phyloP scores from a whole-genome alignment of 345 rosid species.

The Pseudoturritis turrita region DNA sequence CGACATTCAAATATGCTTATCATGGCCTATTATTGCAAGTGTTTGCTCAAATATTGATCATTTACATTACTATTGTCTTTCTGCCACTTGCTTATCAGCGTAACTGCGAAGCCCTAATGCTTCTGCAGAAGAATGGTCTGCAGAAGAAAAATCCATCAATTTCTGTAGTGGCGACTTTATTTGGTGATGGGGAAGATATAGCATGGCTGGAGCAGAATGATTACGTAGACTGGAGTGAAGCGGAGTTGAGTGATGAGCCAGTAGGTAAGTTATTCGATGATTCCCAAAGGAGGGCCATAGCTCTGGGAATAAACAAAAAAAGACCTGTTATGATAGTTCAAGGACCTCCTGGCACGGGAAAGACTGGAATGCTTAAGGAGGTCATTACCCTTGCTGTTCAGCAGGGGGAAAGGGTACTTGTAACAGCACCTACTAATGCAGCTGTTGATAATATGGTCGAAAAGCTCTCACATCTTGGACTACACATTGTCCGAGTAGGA shows the following conservation, averaged over 20 bases:
- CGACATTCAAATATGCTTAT: neutral
- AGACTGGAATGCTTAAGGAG: conserved; percentile 88
- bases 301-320: conserved; percentile 79
- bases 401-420: conserved; percentile 91
- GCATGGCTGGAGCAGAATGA: conserved; percentile 59
- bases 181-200: conserved; percentile 81
- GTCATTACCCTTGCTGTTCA: conserved; percentile 63
- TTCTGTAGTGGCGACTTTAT: conserved; percentile 75
- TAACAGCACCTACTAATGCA: conserved; percentile 95
- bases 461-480: conserved; percentile 62
- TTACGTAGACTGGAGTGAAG: conserved; percentile 57
- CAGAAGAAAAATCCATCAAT: conserved; percentile 77
- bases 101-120: conserved; percentile 94
- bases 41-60: neutral
- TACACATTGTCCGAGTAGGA: conserved; percentile 83
- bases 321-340: conserved; percentile 71
- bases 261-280: conserved; percentile 48
- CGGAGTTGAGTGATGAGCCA: conserved; percentile 46
- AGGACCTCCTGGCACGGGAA: conserved; percentile 99
- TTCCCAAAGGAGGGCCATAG: conserved; percentile 65
- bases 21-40: neutral
- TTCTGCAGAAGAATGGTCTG: conserved; percentile 88
- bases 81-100: conserved; percentile 45
- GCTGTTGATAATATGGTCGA: conserved; percentile 97
- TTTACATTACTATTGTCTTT: neutral